Conservation (phyloP, 176 grass and related monocot species). For the Ensete ventricosum region DNA sequence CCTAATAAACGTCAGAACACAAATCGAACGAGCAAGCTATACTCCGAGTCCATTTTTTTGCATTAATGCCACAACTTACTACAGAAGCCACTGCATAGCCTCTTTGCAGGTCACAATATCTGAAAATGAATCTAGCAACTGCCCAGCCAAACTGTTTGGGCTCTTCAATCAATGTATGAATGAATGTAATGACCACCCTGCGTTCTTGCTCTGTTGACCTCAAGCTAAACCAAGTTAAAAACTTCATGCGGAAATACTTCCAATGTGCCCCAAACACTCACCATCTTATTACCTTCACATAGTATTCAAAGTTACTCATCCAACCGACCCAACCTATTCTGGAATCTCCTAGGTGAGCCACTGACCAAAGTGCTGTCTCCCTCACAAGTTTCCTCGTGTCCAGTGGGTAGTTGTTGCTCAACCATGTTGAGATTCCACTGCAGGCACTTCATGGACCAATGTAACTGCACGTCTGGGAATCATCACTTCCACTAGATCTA, state of each 20-base stretch:
- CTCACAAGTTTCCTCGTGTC: constrained; percentile 15
- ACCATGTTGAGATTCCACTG: constrained; percentile 44
- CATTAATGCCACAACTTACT: no score
- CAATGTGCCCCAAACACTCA: constrained; percentile 58
- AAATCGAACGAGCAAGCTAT: no score
- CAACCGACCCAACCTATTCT: constrained; percentile 47
- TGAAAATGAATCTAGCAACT: no score
- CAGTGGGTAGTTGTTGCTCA: constrained; percentile 13
- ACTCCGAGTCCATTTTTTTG: no score
- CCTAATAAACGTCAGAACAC: not conserved
- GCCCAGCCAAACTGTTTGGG: constrained; percentile 31
- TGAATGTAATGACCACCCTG: constrained; percentile 66
- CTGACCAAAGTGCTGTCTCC: constrained; percentile 38
- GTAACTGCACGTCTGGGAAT: constrained; percentile 45
- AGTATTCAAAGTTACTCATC: constrained; percentile 71
- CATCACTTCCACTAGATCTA: constrained; percentile 64
- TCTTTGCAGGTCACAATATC: no score
- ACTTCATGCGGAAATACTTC: constrained; percentile 68
- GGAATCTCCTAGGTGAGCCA: constrained; percentile 37
- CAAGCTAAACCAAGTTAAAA: constrained; percentile 83
- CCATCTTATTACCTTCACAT: constrained; percentile 59
- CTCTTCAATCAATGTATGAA: constrained; percentile 56
- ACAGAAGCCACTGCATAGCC: no score
- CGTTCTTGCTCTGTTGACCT: constrained; percentile 64
- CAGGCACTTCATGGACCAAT: constrained; percentile 31